Conservation (phyloP, 2,329 filamentous ascomycete species). For the Blumeriella jaapii region DNA sequence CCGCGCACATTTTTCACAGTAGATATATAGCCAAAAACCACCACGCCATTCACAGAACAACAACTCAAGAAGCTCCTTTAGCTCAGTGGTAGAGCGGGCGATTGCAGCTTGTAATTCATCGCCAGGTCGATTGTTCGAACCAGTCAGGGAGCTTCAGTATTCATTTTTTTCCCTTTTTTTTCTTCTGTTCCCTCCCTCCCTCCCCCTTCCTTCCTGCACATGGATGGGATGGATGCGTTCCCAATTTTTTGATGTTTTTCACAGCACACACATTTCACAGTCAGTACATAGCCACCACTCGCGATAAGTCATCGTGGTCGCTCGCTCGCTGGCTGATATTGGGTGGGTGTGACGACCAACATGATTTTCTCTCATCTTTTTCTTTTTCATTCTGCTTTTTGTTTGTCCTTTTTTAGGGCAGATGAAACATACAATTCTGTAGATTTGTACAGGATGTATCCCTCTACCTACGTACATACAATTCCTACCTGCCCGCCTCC, state of each 20-base stretch:
- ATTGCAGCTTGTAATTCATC: conserved; percentile 9
- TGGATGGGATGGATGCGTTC: neutral
- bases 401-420: too few relatives aligned
- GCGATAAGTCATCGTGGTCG: too few relatives aligned
- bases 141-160: conserved; percentile 2
- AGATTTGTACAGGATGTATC: too few relatives aligned
- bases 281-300: too few relatives aligned
- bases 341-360: too few relatives aligned
- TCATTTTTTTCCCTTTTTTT: neutral
- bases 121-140: conserved; percentile 10
- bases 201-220: neutral
- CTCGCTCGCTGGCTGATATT: too few relatives aligned
- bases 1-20: neutral
- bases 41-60: neutral
- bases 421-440: too few relatives aligned
- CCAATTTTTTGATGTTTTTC: neutral
- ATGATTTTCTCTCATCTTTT: too few relatives aligned
- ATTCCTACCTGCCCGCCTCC: too few relatives aligned
- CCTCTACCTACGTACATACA: too few relatives aligned
- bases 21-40: neutral
- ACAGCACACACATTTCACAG: too few relatives aligned
- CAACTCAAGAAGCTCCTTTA: conserved; percentile 1
- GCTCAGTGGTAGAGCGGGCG: conserved; percentile 17
- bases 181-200: neutral
- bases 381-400: too few relatives aligned